These are phyloP conservation scores for Astraeus odoratus DNA, from an alignment of 768 basidiomycete species.

Conservation along the genomic window DNA sequence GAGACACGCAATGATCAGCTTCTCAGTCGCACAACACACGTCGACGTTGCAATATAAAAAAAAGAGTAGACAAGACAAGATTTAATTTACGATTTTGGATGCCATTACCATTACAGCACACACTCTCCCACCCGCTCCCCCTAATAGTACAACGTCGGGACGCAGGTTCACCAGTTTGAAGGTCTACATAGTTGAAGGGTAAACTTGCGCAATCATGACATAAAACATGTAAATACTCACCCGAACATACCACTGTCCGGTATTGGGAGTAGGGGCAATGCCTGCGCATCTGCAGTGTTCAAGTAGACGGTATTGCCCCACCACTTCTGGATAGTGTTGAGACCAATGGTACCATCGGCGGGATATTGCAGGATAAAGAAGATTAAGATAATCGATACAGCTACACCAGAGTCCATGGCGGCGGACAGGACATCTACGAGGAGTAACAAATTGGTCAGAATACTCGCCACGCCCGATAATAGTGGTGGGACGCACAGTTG, in stretches of 20 bases:
- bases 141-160: too few relatives aligned
- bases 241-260: constrained; percentile 19
- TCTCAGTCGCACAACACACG: too few relatives aligned
- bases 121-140: too few relatives aligned
- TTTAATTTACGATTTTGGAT: too few relatives aligned
- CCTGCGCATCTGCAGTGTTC: constrained; percentile 24
- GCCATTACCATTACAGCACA: too few relatives aligned
- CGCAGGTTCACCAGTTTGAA: background rate
- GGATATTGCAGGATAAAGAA: constrained; percentile 64
- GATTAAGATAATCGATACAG: constrained; percentile 46
- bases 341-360: constrained; percentile 50
- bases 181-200: background rate
- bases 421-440: constrained; percentile 58
- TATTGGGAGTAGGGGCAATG: constrained; percentile 8
- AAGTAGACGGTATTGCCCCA: constrained; percentile 55
- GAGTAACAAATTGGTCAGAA: background rate
- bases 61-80: too few relatives aligned
- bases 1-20: too few relatives aligned
- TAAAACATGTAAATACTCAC: constrained; percentile 10
- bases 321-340: constrained; percentile 48
- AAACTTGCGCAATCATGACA: background rate
- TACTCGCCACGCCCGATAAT: background rate
- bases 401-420: constrained; percentile 63
- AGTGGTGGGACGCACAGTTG: constrained; percentile 24
- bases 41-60: too few relatives aligned